Evolutionary conservation across 2,329 filamentous ascomycete genomes (phyloP).

Genomic region (Aspergillus eucalypticola): DNA sequence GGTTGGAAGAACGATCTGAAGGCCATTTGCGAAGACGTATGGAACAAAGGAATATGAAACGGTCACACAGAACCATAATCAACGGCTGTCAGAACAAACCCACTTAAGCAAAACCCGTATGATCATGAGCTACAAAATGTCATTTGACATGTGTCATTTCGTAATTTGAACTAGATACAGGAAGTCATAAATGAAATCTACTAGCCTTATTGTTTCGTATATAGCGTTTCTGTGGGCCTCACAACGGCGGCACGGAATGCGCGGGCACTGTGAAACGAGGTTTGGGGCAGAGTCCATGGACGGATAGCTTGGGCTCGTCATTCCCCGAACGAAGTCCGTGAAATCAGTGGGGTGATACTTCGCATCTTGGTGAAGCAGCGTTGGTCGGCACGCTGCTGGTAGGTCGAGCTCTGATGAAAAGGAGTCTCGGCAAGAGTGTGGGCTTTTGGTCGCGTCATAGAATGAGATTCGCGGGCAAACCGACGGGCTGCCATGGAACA

Average conservation of each 20-base stretch:
- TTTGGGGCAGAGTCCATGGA: background rate
- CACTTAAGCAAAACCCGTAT: background rate
- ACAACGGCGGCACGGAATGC: too few species aligned
- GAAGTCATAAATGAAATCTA: background rate
- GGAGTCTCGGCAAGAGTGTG: too few species aligned
- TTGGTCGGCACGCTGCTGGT: background rate
- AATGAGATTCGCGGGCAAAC: background rate
- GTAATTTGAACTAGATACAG: conserved; percentile 2
- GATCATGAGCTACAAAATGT: background rate
- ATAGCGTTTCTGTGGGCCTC: background rate
- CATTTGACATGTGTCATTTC: background rate
- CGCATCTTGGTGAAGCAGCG: background rate
- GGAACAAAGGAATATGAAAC: too few species aligned
- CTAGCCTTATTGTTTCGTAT: background rate
- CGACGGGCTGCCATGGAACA: background rate
- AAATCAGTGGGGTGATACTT: background rate
- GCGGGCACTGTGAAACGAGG: background rate
- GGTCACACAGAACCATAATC: too few species aligned
- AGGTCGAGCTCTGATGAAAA: too few species aligned
- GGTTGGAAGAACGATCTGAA: too few species aligned
- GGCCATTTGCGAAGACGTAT: too few species aligned
- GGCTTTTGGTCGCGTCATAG: background rate
- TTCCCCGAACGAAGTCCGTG: background rate
- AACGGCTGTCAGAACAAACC: too few species aligned
- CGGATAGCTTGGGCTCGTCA: background rate